phyloP scores from a whole-genome alignment of 2,329 filamentous ascomycete species.

The Plectosphaerella plurivora region DNA sequence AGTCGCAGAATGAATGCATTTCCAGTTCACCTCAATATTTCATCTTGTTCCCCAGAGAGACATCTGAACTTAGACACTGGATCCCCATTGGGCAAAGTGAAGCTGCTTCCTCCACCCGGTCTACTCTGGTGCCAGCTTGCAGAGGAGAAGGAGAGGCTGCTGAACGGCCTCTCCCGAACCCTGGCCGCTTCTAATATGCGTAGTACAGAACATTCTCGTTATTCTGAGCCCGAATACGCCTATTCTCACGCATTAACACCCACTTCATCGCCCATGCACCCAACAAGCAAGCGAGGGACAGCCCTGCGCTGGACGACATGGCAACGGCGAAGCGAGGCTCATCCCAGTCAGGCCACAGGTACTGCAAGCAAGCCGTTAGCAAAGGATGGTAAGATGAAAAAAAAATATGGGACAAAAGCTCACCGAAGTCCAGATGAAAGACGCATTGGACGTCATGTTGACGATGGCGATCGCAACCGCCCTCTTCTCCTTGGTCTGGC shows the following conservation, averaged over 20 bases:
- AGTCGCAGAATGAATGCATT: no score
- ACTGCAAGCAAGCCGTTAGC: slow-evolving; percentile 9
- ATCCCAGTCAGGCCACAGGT: slow-evolving; percentile 33
- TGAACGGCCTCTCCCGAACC: no score
- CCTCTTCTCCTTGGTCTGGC: slow-evolving; percentile 38
- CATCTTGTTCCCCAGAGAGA: no score
- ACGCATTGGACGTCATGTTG: slow-evolving; percentile 15
- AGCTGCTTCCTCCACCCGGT: no score
- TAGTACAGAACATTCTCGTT: slow-evolving; percentile 18
- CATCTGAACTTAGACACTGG: no score
- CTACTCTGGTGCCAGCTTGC: no score
- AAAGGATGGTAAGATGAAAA: neutral
- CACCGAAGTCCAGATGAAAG: slow-evolving; percentile 34
- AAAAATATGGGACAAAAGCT: neutral
- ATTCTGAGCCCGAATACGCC: slow-evolving; percentile 18
- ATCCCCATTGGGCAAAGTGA: no score
- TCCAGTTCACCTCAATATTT: no score
- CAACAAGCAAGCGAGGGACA: slow-evolving; percentile 26
- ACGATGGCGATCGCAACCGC: slow-evolving; percentile 27
- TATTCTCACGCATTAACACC: slow-evolving; percentile 28
- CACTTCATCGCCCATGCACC: slow-evolving; percentile 30
- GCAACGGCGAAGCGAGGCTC: slow-evolving; percentile 33
- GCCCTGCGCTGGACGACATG: slow-evolving; percentile 24
- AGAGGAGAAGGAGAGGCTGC: no score
- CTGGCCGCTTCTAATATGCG: no score